These are phyloP conservation scores for Blastomyces emzantsi DNA, from an alignment of 2,329 filamentous ascomycete species.

Conservation along the genomic window DNA sequence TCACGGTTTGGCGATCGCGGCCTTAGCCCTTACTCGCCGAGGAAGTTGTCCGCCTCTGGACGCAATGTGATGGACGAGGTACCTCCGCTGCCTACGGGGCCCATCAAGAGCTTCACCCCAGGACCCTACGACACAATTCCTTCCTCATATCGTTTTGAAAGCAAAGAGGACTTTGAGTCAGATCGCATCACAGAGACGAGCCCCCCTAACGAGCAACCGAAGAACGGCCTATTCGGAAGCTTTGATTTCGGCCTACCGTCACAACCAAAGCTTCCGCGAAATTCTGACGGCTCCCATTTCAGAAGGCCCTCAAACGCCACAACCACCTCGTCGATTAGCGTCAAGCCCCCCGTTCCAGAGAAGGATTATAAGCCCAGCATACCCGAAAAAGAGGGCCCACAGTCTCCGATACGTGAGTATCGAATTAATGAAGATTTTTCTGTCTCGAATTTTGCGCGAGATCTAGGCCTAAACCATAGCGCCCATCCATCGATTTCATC, in stretches of 20 bases:
- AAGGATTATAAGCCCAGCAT: not conserved
- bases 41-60: not conserved
- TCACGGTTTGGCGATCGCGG: conserved; percentile 12
- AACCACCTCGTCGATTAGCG: not conserved
- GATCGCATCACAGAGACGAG: conserved; percentile 31
- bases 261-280: conserved; percentile 2
- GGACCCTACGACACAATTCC: conserved; percentile 11
- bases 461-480: conserved; percentile 44
- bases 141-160: conserved; percentile 12
- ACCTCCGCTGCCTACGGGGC: conserved; percentile 15
- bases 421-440: conserved; percentile 25
- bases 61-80: conserved; percentile 15
- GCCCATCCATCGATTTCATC: conserved; percentile 57
- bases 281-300: not conserved
- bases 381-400: not conserved
- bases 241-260: conserved; percentile 7
- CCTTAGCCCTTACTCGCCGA: conserved; percentile 11
- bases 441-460: conserved; percentile 33
- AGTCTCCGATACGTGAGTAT: conserved; percentile 8
- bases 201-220: conserved; percentile 3
- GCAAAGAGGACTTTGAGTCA: conserved; percentile 14
- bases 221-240: conserved; percentile 1
- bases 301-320: not conserved
- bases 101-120: conserved; percentile 13
- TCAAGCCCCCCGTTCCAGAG: not conserved